A percentile compares a stretch with the other conserved stretches of the same genome.
Evolutionary conservation across 2,329 filamentous ascomycete species (phyloP).

Genomic region (Botrytis squamosa): DNA sequence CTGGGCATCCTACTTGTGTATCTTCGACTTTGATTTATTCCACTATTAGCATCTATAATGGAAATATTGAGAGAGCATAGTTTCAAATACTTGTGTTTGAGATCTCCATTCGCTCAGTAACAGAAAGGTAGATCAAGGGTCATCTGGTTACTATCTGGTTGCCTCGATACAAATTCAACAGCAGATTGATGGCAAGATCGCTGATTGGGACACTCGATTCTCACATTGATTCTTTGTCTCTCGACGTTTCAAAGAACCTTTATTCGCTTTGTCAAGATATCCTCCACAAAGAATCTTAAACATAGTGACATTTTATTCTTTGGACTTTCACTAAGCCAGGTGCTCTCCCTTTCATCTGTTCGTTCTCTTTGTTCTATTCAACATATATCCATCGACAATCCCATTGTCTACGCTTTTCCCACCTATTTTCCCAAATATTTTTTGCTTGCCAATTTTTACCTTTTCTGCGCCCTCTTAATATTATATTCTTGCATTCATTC

Average conservation of each 20-base stretch:
- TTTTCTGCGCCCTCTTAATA: background rate
- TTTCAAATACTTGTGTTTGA: no score
- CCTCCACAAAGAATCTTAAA: background rate
- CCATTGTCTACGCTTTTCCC: background rate
- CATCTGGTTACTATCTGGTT: background rate
- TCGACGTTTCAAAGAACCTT: background rate
- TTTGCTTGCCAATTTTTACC: background rate
- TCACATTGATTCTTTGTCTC: background rate
- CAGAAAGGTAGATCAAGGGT: background rate
- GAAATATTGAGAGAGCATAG: background rate
- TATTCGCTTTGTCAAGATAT: background rate
- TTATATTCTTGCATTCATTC: background rate
- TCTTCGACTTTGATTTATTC: background rate
- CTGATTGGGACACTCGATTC: background rate
- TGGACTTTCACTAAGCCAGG: background rate
- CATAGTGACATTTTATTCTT: background rate
- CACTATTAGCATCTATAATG: background rate
- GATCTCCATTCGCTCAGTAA: background rate
- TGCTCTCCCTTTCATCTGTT: background rate
- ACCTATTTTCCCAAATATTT: background rate
- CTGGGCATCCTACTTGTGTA: background rate
- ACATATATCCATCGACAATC: slow-evolving; percentile 18
- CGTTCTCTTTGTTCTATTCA: background rate
- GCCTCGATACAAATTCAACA: background rate
- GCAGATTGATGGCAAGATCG: background rate